phyloP scores from a whole-genome alignment of 305 asterid genomes.

The Striga hermonthica region DNA sequence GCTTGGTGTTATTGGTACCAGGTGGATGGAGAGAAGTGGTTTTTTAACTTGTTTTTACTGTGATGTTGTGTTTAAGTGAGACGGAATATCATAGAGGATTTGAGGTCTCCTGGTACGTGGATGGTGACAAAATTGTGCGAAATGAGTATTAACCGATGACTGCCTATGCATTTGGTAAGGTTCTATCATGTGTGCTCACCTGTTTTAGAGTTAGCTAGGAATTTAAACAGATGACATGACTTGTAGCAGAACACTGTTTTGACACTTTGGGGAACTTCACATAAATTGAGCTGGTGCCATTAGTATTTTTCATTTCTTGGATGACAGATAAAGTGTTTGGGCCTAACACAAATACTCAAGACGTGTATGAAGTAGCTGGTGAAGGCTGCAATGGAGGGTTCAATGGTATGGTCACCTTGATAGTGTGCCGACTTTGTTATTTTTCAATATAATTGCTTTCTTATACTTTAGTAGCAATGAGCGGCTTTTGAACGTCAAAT shows the following conservation, averaged over 20 bases:
- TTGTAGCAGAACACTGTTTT: conserved; percentile 19
- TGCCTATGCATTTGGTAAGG: conserved; percentile 86
- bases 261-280: neutral
- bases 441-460: conserved; percentile 16
- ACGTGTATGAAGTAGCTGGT: conserved; percentile 95
- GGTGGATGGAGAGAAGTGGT: conserved; percentile 40
- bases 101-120: conserved; percentile 89
- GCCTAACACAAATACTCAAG: conserved; percentile 70
- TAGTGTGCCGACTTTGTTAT: conserved; percentile 11
- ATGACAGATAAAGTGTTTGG: conserved; percentile 87
- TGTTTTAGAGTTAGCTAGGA: neutral
- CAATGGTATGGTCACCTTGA: conserved; percentile 59
- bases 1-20: no score
- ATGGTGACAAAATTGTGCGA: conserved; percentile 74
- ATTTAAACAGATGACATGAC: neutral
- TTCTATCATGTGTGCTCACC: conserved; percentile 10
- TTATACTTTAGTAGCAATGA: conserved; percentile 1
- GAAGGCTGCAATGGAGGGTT: conserved; percentile 98
- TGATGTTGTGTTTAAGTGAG: conserved; percentile 57
- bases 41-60: conserved; percentile 32
- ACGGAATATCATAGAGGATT: conserved; percentile 93
- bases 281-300: neutral
- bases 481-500: conserved; percentile 12
- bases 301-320: conserved; percentile 18
- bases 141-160: conserved; percentile 83